Evolutionary conservation across 352 stramenopile species (phyloP), one percentile per base, ranked within the genome.

Genomic region (Globisporangium spinosum): DNA sequence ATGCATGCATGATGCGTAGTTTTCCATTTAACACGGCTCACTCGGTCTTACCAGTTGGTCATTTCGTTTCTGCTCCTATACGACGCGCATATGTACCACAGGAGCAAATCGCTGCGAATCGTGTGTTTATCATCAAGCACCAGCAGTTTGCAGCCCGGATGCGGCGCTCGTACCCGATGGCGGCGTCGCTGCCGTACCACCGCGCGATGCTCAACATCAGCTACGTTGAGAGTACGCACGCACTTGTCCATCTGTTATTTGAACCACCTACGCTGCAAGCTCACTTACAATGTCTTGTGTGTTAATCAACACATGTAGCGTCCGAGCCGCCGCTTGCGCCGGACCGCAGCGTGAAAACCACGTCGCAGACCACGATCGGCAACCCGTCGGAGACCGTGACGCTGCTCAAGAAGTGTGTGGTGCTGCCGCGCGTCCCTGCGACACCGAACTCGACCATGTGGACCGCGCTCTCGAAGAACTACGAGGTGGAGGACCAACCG

Each of bases 401-500:
- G n/a, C 29, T 83, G 22, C 55, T 62, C 58, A 79, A 80, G 47
- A 66, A 69, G 3, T 58, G 64, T 1, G 78, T 91, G 29, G 64
- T 89, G 61, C 71, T 94, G 51, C 83, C 83, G 17, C 72, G 73
- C 40, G 68, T 91, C 3, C 79, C 76, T 7, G 66, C 74, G 3
- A 79, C 77, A 45, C 83, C 83, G n/a, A 82, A 70, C 23, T 72
- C 77, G 10, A 91, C 78, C 29, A 92, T 91, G 85, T 94, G 85
- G 85, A 94, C 85, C 38, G 82, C 80, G 9, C 69, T 97, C 32
- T 83, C 79, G 23, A 94, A 89, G 49, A 95, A 94, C 62, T 94
- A 90, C 70, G 74, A 85, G 32, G 84, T 92, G 17, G 88, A 96
- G 47, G 93, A 98, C 72, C 83, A 98, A 69, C 83, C 83, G 20